phyloP scores from a whole-genome alignment of 2,329 filamentous ascomycete species.

The Dichotomopilus funicola region DNA sequence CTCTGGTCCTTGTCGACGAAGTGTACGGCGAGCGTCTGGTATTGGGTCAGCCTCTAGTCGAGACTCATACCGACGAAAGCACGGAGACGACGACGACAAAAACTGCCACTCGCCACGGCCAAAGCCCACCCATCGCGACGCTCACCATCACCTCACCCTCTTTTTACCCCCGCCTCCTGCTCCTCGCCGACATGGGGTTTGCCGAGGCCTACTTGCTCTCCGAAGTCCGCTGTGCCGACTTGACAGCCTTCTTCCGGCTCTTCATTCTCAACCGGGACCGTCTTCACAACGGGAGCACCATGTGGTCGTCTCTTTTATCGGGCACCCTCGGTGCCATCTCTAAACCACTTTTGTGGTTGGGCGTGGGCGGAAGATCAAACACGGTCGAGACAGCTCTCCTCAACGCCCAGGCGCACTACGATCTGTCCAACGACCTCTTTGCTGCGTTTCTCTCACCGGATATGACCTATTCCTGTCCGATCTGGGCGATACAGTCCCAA shows the following conservation, averaged over 20 bases:
- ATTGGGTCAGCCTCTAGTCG: slow-evolving; percentile 30
- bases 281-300: slow-evolving; percentile 57
- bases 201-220: slow-evolving; percentile 68
- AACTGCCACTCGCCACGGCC: slow-evolving; percentile 17
- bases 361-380: slow-evolving; percentile 31
- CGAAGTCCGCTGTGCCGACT: slow-evolving; percentile 59
- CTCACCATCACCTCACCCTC: slow-evolving; percentile 2
- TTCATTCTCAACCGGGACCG: slow-evolving; percentile 63
- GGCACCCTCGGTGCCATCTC: slow-evolving; percentile 48
- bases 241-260: slow-evolving; percentile 66
- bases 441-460: slow-evolving; percentile 66
- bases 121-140: slow-evolving; percentile 27
- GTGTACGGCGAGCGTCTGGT: slow-evolving; percentile 35
- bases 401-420: slow-evolving; percentile 67
- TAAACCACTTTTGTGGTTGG: slow-evolving; percentile 39
- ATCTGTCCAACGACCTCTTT: slow-evolving; percentile 72
- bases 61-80: slow-evolving; percentile 30
- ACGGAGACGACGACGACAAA: neutral
- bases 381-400: slow-evolving; percentile 52
- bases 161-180: slow-evolving; percentile 62
- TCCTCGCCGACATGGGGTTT: slow-evolving; percentile 72
- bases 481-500: slow-evolving; percentile 41
- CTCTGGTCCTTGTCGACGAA: slow-evolving; percentile 43
- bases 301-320: slow-evolving; percentile 19
- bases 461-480: slow-evolving; percentile 70